Evolutionary conservation across 2,329 filamentous ascomycete genomes (phyloP), one percentile per base, ranked within the genome.

Genomic region (Aspergillus fumigatus): DNA sequence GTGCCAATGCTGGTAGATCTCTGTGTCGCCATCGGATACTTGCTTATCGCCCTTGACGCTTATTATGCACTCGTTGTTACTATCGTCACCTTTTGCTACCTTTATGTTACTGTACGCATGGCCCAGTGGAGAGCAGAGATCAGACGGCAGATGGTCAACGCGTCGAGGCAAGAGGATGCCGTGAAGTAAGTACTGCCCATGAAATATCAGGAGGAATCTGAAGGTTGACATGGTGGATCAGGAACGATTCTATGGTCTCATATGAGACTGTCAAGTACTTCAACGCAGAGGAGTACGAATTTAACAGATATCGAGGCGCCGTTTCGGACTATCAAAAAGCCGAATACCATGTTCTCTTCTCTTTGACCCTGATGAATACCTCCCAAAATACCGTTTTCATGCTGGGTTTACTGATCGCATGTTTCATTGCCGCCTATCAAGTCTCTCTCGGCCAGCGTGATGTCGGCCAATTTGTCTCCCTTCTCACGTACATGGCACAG

Each of bases 171-270:
- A 75, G 92, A 97, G 75, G 93, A 97, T 74, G 94, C 94, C 6
- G 92, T 97, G 65, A 97, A 97, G 82, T 84, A 71, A 75, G 81
- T 77, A 23, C 21, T 10, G 27, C 23, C 40, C 8, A 11, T 43
- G 9, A 17, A 43, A 43, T 21, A 23, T 23, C 21, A 23, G 14
- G 43, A 26, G 19, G 43, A 47, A 6, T 26, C 7, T 23, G 23
- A 47, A 25, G 41, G 47, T 54, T 54, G 35, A 55, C 43, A 52
- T 27, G 27, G 56, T 52, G 21, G 14, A 27, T 11, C 60, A 84
- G 81, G 76, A 97, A 97, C 70, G 94, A 99, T 73, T 97, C 94
- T 0, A 94, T 99, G 79, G 92, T 94, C 60, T 96, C 92, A n/a
- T 99, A 97, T 73, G 94, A 99, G 77, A 93, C 89, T 1, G 90